These are phyloP conservation scores for Chlamydomonas sp. DNA, from an alignment of 139 green algal genomes.

Conservation along the genomic window DNA sequence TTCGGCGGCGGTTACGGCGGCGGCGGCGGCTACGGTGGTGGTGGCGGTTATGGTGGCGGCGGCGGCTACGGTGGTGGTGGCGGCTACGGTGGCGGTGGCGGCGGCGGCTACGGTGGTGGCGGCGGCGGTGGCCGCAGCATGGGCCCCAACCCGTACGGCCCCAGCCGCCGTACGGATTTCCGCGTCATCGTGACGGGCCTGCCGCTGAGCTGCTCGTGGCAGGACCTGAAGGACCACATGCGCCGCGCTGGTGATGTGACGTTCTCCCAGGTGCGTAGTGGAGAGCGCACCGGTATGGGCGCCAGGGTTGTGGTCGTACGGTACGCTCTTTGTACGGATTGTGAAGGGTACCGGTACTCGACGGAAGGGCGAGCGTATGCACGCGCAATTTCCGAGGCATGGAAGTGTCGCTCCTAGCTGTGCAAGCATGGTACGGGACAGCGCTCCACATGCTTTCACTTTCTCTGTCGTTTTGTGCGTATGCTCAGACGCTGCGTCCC, in stretches of 20 bases:
- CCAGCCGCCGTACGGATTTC: slow-evolving; percentile 65
- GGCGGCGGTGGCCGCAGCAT: slow-evolving; percentile 37
- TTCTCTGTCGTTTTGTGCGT: not conserved
- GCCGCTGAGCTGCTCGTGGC: slow-evolving; percentile 88
- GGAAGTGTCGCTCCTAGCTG: no score
- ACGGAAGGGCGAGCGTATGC: no score
- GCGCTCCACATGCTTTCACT: no score
- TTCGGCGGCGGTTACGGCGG: not conserved
- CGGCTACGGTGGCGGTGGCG: slow-evolving; percentile 7
- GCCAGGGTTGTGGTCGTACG: no score
- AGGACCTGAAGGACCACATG: slow-evolving; percentile 96
- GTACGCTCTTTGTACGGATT: no score
- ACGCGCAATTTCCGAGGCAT: no score
- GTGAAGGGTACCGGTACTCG: no score
- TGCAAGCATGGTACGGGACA: no score
- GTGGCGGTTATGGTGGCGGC: slow-evolving; percentile 19
- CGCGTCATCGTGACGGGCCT: slow-evolving; percentile 83
- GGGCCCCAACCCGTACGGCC: slow-evolving; percentile 51
- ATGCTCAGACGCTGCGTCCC: not conserved
- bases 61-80: not conserved
- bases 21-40: slow-evolving; percentile 6
- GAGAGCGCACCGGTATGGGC: no score
- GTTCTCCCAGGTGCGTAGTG: slow-evolving; percentile 58
- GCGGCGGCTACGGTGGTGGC: slow-evolving; percentile 29
- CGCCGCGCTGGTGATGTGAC: slow-evolving; percentile 68